Percentiles rank a stretch among this genome's conserved stretches.
These are phyloP conservation scores for Candida neerlandica DNA, from an alignment of 1,139 yeast genomes.

Conservation along the genomic window DNA sequence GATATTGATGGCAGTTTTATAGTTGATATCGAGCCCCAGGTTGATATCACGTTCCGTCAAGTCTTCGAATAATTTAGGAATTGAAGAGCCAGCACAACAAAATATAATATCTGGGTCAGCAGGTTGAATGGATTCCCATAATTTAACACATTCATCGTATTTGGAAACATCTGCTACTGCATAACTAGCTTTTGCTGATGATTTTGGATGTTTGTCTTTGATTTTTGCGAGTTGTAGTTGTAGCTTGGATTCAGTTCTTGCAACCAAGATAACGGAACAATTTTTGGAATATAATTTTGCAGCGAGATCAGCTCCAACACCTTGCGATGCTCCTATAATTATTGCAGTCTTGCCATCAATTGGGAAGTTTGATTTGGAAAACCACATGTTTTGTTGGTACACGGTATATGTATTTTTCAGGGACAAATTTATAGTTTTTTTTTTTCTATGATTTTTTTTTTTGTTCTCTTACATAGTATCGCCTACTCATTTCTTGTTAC, in stretches of 20 bases:
- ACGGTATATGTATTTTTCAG: no score
- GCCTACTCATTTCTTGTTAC: not conserved
- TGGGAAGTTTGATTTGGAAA: slow-evolving; percentile 29
- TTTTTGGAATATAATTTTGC: slow-evolving; percentile 54
- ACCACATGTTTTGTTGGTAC: slow-evolving; percentile 23
- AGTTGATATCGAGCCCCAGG: slow-evolving; percentile 67
- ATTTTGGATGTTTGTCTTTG: slow-evolving; percentile 16
- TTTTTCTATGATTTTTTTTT: no score
- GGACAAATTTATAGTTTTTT: no score
- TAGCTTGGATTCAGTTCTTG: slow-evolving; percentile 68
- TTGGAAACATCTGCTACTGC: slow-evolving; percentile 68
- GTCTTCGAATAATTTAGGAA: slow-evolving; percentile 78
- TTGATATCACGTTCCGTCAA: slow-evolving; percentile 59
- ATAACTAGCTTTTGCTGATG: slow-evolving; percentile 43
- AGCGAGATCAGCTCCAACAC: slow-evolving; percentile 85
- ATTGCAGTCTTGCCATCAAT: slow-evolving; percentile 61
- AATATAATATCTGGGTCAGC: slow-evolving; percentile 70
- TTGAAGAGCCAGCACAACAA: slow-evolving; percentile 87
- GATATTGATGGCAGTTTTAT: slow-evolving; percentile 70
- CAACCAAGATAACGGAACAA: slow-evolving; percentile 71
- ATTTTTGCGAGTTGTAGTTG: slow-evolving; percentile 50
- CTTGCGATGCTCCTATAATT: slow-evolving; percentile 96
- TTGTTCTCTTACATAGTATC: no score
- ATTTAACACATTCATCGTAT: slow-evolving; percentile 47
- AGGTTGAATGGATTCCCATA: slow-evolving; percentile 34